Evolutionary conservation across 2,329 filamentous ascomycete species (phyloP).

Genomic region (Alternaria sp.): DNA sequence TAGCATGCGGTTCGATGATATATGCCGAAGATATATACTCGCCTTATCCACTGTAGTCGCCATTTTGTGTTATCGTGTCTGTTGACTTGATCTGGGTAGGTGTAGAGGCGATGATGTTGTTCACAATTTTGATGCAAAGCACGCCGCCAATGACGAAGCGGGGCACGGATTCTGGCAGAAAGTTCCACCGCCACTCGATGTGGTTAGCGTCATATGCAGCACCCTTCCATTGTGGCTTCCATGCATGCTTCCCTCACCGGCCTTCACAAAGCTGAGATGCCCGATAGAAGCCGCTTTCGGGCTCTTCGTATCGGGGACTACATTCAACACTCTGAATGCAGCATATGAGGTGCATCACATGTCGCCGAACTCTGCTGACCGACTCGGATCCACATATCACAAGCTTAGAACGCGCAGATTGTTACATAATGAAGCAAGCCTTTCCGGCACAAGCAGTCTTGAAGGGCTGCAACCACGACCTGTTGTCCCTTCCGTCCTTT

Average conservation of each 20-base stretch:
- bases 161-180: conserved; percentile 29
- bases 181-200: conserved; percentile 19
- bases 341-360: conserved; percentile 16
- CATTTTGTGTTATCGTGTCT: conserved; percentile 68
- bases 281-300: conserved; percentile 37
- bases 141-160: conserved; percentile 38
- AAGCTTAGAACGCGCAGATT: conserved; percentile 24
- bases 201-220: conserved; percentile 10
- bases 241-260: conserved; percentile 14
- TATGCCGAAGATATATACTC: conserved; percentile 38
- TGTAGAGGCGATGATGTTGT: conserved; percentile 17
- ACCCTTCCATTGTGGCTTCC: conserved; percentile 14
- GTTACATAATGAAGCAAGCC: conserved; percentile 42
- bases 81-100: conserved; percentile 13
- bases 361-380: conserved; percentile 28
- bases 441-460: conserved; percentile 15
- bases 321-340: conserved; percentile 6
- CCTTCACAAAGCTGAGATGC: conserved; percentile 24
- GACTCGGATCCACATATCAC: conserved; percentile 26
- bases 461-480: conserved; percentile 8
- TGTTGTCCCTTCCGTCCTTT: conserved; percentile 18
- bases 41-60: conserved; percentile 98
- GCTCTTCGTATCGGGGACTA: conserved; percentile 13
- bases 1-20: conserved; percentile 44
- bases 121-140: conserved; percentile 45